Percentiles rank a stretch among this genome's conserved stretches.
Conservation (phyloP, 139 green algal genomes). For the Chara braunii region DNA sequence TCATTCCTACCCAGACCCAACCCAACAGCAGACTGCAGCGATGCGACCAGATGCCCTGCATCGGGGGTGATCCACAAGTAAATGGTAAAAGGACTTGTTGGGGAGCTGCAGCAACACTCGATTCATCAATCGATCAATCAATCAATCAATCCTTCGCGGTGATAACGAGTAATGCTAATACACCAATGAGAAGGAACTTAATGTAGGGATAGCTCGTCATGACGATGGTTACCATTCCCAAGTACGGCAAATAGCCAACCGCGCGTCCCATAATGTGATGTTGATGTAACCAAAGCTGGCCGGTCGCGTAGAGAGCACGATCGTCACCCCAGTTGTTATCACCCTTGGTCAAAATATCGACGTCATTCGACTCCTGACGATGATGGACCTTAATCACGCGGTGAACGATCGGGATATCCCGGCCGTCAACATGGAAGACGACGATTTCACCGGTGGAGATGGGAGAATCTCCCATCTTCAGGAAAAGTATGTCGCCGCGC, state of each 20-base stretch:
- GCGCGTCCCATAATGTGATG: constrained; percentile 92
- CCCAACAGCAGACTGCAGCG: too few species aligned
- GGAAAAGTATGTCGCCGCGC: constrained; percentile 94
- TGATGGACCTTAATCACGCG: constrained; percentile 63
- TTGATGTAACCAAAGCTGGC: constrained; percentile 72
- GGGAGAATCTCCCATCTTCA: constrained; percentile 68
- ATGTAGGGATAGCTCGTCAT: constrained; percentile 95
- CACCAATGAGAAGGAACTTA: too few species aligned
- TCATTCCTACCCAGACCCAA: too few species aligned
- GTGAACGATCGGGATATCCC: constrained; percentile 97
- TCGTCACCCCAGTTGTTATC: constrained; percentile 97
- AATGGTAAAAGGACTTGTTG: too few species aligned
- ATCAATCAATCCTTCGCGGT: too few species aligned
- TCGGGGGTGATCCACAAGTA: too few species aligned
- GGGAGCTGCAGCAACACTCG: too few species aligned
- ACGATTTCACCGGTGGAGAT: constrained; percentile 70
- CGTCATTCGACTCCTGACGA: neutral
- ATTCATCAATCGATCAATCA: too few species aligned
- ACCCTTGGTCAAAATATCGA: constrained; percentile 84
- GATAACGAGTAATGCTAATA: too few species aligned
- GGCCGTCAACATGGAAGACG: constrained; percentile 88
- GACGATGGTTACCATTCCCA: constrained; percentile 93
- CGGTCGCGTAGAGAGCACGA: constrained; percentile 70
- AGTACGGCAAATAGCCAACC: constrained; percentile 74
- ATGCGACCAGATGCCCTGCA: too few species aligned